Evolutionary conservation across 192 early-diverging fungal genomes (phyloP).

Genomic region (Martensiomyces pterosporus): DNA sequence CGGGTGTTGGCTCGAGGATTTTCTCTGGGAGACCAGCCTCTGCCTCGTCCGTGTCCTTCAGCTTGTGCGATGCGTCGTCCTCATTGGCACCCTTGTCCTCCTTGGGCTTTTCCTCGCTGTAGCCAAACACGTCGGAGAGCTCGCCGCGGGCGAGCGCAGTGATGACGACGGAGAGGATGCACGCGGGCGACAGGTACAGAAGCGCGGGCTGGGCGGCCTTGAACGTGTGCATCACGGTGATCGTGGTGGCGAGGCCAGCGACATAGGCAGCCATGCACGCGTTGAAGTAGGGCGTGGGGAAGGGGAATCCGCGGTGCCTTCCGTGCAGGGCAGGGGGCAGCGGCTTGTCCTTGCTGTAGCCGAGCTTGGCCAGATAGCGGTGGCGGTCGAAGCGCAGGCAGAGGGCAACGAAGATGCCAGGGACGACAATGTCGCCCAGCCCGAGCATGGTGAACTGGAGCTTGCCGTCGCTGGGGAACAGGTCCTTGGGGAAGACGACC

Average conservation of each 20-base stretch:
- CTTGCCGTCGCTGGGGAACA: conserved; percentile 26
- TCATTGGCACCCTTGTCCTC: conserved; percentile 29
- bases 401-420: conserved; percentile 91
- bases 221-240: conserved; percentile 93
- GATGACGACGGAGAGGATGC: conserved; percentile 77
- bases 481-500: conserved; percentile 79
- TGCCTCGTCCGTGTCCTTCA: background rate
- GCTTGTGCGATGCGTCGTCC: background rate
- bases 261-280: conserved; percentile 77
- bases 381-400: conserved; percentile 87
- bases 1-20: too few relatives aligned
- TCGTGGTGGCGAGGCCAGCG: conserved; percentile 80
- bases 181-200: conserved; percentile 94
- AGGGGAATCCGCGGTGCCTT: conserved; percentile 46
- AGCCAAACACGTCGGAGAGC: conserved; percentile 61
- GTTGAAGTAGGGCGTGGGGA: conserved; percentile 86
- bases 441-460: conserved; percentile 88
- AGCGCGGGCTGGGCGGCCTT: conserved; percentile 95
- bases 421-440: conserved; percentile 95
- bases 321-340: conserved; percentile 35
- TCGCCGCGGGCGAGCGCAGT: conserved; percentile 65
- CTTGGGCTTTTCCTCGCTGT: conserved; percentile 55
- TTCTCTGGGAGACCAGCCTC: background rate
- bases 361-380: conserved; percentile 58
- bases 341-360: conserved; percentile 50